Evolutionary conservation across 2,329 filamentous ascomycete species (phyloP), one percentile per base, ranked within the genome.

Genomic region (Sordariomycetes sp.): DNA sequence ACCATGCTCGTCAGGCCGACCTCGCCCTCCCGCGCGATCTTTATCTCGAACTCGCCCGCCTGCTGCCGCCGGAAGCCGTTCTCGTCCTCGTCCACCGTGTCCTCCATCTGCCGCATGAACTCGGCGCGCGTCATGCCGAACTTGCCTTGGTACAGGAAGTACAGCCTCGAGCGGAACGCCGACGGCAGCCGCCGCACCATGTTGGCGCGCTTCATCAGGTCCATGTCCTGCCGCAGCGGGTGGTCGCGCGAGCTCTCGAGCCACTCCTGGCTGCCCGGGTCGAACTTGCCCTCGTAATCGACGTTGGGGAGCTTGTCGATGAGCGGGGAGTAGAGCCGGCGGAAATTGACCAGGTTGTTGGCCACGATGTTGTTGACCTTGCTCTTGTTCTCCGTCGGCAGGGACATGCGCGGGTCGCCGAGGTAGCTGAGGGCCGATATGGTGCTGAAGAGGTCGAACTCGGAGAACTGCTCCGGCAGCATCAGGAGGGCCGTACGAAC

Each of bases 351-450:
- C 68, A 97, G 83, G 71, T 99, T 96, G 67, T 95, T 86, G 53
- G 85, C 85, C 34, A 99, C 94, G 65, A 99, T 99, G 71, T 97
- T 97, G 65, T 83, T 80, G 22, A 99, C 90, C 72, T 99, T 99
- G 67, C 85, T 85, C 35, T 90, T 91, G 68, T 97, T 90, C 71
- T 99, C 94, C 1, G 90, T 90, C 2, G 89, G 88, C 50, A 97
- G 79, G 1, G 85, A 78, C 94, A 99, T 99, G 62, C 94, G 89
- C n/a, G 92, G 90, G 68, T 99, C 94, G 37, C 94, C 94, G 64
- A 96, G 83, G 70, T 99, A 99, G 67, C 89, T 96, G 63, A 99
- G 87, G 24, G 89, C 88, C 0, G 94, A 88, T 61, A 99, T 97
- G 22, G 90, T 94, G 64, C 83, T 87, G 72, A 97, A 99, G 1